phyloP scores from a whole-genome alignment of 2,329 filamentous ascomycete species.

The Ophiostoma ips region DNA sequence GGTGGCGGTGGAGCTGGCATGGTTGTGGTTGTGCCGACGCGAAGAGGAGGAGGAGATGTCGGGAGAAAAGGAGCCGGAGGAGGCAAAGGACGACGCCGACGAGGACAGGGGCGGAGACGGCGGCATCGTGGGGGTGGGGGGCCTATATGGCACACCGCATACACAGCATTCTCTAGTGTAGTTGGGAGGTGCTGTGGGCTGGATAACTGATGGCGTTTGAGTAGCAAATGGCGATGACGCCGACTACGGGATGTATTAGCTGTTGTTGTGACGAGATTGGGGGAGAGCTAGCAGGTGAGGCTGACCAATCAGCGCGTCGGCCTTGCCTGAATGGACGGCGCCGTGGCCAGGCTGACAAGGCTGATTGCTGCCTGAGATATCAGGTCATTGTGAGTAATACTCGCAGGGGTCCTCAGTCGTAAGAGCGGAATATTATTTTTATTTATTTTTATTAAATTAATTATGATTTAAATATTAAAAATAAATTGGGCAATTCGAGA shows the following conservation, averaged over 20 bases:
- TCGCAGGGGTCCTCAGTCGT: no score
- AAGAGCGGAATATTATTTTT: no score
- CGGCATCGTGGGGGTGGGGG: not conserved
- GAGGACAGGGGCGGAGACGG: slow-evolving; percentile 4
- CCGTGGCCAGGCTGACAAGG: not conserved
- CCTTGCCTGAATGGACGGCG: not conserved
- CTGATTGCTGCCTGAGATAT: slow-evolving; percentile 7
- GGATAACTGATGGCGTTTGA: not conserved
- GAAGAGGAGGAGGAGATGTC: slow-evolving; percentile 4
- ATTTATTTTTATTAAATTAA: not conserved
- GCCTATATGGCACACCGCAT: not conserved
- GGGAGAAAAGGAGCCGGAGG: slow-evolving; percentile 8
- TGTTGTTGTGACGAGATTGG: not conserved
- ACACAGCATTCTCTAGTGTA: not conserved
- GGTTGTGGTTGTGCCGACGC: slow-evolving; percentile 3
- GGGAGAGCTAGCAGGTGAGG: slow-evolving; percentile 2
- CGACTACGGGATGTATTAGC: not conserved
- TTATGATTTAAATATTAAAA: no score
- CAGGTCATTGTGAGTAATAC: slow-evolving; percentile 2
- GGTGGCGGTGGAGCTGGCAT: slow-evolving; percentile 17
- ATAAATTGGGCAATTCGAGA: no score
- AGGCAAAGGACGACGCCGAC: slow-evolving; percentile 7
- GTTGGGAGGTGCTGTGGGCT: not conserved
- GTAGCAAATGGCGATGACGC: not conserved
- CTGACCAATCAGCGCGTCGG: slow-evolving; percentile 1